Percentiles rank a stretch among this genome's conserved stretches.
Evolutionary conservation across 2,329 filamentous ascomycete genomes (phyloP).

Genomic region (Salinomyces thailandicus): DNA sequence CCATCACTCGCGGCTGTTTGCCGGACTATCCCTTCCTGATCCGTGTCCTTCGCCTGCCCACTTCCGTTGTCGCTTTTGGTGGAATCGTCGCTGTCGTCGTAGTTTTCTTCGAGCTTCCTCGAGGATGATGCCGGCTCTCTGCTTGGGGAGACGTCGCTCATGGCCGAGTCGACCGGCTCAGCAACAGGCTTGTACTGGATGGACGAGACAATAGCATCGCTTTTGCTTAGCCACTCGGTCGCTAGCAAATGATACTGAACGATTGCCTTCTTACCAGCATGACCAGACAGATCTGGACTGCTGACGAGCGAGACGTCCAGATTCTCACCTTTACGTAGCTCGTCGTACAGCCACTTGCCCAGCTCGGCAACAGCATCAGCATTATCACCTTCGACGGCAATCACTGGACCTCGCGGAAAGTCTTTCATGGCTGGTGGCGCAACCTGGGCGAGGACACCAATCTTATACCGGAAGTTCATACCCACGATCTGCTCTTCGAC

Average conservation of each 20-base stretch:
- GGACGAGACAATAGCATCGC: constrained; percentile 52
- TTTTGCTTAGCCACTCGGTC: constrained; percentile 62
- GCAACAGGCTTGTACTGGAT: constrained; percentile 8
- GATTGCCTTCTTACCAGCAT: constrained; percentile 25
- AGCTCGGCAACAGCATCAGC: constrained; percentile 54
- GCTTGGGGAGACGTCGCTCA: constrained; percentile 12
- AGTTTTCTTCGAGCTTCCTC: constrained; percentile 17
- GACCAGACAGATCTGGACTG: constrained; percentile 34
- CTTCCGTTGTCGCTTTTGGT: constrained; percentile 8
- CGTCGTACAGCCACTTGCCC: constrained; percentile 50
- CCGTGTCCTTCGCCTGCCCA: neutral
- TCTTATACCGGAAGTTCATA: constrained; percentile 64
- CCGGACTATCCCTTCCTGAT: too few species aligned
- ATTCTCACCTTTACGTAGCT: constrained; percentile 43
- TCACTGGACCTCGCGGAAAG: constrained; percentile 59
- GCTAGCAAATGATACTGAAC: constrained; percentile 50
- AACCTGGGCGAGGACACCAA: constrained; percentile 65
- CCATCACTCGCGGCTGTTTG: constrained; percentile 8
- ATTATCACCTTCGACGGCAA: constrained; percentile 71
- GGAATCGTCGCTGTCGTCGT: constrained; percentile 11
- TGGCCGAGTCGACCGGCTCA: constrained; percentile 13
- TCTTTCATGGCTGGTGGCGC: constrained; percentile 50
- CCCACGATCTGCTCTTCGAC: constrained; percentile 57
- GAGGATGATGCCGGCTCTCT: constrained; percentile 5
- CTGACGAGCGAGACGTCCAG: constrained; percentile 41